phyloP scores from a whole-genome alignment of 2,329 filamentous ascomycete genomes.

The Diaporthe sp. region DNA sequence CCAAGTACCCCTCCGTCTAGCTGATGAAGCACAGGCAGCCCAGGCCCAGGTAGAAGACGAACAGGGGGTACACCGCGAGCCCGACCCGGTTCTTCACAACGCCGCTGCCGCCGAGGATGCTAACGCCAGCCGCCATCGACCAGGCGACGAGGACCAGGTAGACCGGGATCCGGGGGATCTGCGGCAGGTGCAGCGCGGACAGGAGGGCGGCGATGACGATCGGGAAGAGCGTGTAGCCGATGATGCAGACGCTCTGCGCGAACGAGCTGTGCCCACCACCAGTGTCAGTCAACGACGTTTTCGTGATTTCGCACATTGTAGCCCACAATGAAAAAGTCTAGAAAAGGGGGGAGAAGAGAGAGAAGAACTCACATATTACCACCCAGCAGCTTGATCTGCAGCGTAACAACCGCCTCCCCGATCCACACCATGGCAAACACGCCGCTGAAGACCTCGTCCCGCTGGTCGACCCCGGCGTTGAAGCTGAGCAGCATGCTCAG shows the following conservation, averaged over 20 bases:
- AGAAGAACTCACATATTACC: conserved; percentile 86
- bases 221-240: conserved; percentile 97
- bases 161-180: conserved; percentile 88
- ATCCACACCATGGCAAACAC: conserved; percentile 98
- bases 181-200: conserved; percentile 84
- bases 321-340: conserved; percentile 17
- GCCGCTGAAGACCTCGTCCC: conserved; percentile 91
- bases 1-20: conserved; percentile 58
- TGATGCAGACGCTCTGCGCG: conserved; percentile 97
- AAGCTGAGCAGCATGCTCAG: conserved; percentile 91
- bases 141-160: conserved; percentile 91
- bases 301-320: conserved; percentile 40
- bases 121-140: conserved; percentile 95
- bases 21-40: conserved; percentile 98
- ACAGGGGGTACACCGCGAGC: conserved; percentile 93
- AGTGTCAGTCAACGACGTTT: conserved; percentile 27
- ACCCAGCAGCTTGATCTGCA: conserved; percentile 96
- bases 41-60: conserved; percentile 94
- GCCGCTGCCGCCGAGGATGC: conserved; percentile 94
- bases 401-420: conserved; percentile 94
- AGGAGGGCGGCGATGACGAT: conserved; percentile 93
- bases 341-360: fast-evolving
- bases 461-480: conserved; percentile 83
- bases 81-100: conserved; percentile 95
- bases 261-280: conserved; percentile 78